Percentiles rank a stretch among this genome's conserved stretches.
phyloP scores from a whole-genome alignment of 805 yeast genomes.

The Wickerhamomyces tratensis region DNA sequence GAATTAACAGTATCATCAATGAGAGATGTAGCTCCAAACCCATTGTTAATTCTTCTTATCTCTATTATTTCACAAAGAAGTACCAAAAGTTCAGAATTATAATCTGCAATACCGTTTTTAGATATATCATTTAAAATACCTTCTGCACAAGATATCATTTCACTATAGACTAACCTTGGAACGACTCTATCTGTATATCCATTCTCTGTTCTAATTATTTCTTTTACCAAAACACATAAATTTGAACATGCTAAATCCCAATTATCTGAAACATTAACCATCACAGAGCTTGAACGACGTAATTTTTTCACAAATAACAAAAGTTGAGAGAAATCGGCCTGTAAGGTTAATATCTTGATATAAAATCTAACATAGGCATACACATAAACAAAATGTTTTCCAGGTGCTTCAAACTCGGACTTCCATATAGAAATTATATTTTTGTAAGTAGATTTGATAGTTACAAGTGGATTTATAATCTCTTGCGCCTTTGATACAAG shows the following conservation, averaged over 20 bases:
- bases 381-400: constrained; percentile 80
- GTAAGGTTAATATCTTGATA: constrained; percentile 41
- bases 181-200: constrained; percentile 44
- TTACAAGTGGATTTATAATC: constrained; percentile 55
- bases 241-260: constrained; percentile 57
- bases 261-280: constrained; percentile 51
- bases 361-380: constrained; percentile 58
- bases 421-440: constrained; percentile 85
- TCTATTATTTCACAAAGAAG: constrained; percentile 45
- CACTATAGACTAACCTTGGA: constrained; percentile 31
- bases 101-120: constrained; percentile 23
- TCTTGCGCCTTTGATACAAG: constrained; percentile 46
- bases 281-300: constrained; percentile 69
- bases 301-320: constrained; percentile 58
- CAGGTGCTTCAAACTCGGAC: constrained; percentile 86
- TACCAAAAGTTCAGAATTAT: constrained; percentile 29
- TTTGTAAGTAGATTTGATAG: constrained; percentile 58
- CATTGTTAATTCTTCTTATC: constrained; percentile 64
- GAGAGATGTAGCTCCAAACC: constrained; percentile 67
- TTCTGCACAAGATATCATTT: constrained; percentile 31
- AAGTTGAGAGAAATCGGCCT: constrained; percentile 50
- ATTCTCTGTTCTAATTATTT: constrained; percentile 30
- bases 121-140: constrained; percentile 13
- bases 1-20: constrained; percentile 67
- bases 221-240: constrained; percentile 42